phyloP scores from a whole-genome alignment of 805 yeast species.

The Wickerhamiella siamensis region DNA sequence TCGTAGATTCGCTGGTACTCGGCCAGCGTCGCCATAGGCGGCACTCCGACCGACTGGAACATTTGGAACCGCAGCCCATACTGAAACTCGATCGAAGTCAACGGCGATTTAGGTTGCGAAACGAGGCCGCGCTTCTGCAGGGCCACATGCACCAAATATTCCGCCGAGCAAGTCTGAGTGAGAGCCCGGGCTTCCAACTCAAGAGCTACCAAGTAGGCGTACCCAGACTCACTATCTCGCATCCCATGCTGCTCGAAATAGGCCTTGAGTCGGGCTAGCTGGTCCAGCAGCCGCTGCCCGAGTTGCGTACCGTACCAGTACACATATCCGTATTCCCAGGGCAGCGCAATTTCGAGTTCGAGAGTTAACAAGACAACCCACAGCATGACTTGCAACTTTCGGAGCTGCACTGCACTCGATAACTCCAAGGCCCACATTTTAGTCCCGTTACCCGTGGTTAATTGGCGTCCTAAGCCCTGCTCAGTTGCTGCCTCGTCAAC shows the following conservation, averaged over 20 bases:
- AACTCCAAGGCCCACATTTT: conserved; percentile 38
- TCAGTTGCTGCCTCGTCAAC: conserved; percentile 37
- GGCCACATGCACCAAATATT: conserved; percentile 16
- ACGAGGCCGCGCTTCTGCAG: conserved; percentile 12
- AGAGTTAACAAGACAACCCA: conserved; percentile 62
- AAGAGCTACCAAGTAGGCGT: conserved; percentile 18
- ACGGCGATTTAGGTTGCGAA: conserved; percentile 8
- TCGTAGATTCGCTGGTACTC: conserved; percentile 19
- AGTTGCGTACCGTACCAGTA: conserved; percentile 55
- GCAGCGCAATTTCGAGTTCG: conserved; percentile 57
- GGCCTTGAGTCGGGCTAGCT: conserved; percentile 29
- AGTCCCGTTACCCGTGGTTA: conserved; percentile 17
- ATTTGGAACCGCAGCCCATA: conserved; percentile 61
- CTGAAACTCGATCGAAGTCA: conserved; percentile 22
- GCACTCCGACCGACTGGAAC: conserved; percentile 66
- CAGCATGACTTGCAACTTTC: conserved; percentile 57
- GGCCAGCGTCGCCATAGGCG: conserved; percentile 41
- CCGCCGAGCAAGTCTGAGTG: conserved; percentile 22
- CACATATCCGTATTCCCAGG: conserved; percentile 52
- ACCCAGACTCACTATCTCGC: conserved; percentile 12
- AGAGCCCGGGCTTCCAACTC: conserved; percentile 22
- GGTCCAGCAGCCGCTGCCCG: conserved; percentile 28
- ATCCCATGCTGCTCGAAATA: conserved; percentile 17
- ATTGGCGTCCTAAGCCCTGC: conserved; percentile 12
- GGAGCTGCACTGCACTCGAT: conserved; percentile 52